A percentile compares a stretch with the other conserved stretches of the same genome.
Evolutionary conservation across 371 early-diverging fungal genomes (phyloP).

Genomic region (Mucor circinelloides): DNA sequence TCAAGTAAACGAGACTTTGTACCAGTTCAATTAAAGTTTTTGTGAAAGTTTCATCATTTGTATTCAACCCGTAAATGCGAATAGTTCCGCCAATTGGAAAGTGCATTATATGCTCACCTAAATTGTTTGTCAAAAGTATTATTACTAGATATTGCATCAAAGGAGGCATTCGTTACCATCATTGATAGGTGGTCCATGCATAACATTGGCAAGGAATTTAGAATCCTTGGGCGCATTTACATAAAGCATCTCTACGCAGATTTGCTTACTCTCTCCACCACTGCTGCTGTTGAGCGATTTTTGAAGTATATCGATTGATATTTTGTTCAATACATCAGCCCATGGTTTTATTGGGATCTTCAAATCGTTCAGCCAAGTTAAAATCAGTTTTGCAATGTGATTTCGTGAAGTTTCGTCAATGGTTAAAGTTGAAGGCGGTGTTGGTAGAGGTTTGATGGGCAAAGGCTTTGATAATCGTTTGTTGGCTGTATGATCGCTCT

Average conservation of each 20-base stretch:
- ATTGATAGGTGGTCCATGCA: constrained; percentile 26
- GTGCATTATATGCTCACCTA: not conserved
- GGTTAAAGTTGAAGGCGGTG: not conserved
- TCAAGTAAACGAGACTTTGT: constrained; percentile 16
- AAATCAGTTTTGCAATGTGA: constrained; percentile 28
- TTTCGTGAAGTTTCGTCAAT: constrained; percentile 33
- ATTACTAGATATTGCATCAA: not conserved
- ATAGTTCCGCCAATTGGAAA: constrained; percentile 24
- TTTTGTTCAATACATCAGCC: constrained; percentile 17
- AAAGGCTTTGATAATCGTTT: constrained; percentile 7
- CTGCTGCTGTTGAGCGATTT: not conserved
- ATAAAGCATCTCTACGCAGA: constrained; percentile 11
- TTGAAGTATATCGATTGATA: constrained; percentile 11
- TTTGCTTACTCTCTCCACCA: not conserved
- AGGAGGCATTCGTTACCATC: not conserved
- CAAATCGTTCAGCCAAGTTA: constrained; percentile 26
- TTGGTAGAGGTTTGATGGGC: constrained; percentile 5
- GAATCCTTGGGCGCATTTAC: constrained; percentile 23
- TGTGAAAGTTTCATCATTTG: constrained; percentile 12
- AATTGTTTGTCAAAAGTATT: not conserved
- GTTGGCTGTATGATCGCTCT: not conserved
- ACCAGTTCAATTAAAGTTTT: not conserved
- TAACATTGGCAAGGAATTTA: constrained; percentile 21
- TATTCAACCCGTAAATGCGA: constrained; percentile 19
- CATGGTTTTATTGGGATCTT: constrained; percentile 21